These are phyloP conservation scores for Mycena sp. DNA, from an alignment of 1,284 basidiomycete genomes.

Conservation along the genomic window DNA sequence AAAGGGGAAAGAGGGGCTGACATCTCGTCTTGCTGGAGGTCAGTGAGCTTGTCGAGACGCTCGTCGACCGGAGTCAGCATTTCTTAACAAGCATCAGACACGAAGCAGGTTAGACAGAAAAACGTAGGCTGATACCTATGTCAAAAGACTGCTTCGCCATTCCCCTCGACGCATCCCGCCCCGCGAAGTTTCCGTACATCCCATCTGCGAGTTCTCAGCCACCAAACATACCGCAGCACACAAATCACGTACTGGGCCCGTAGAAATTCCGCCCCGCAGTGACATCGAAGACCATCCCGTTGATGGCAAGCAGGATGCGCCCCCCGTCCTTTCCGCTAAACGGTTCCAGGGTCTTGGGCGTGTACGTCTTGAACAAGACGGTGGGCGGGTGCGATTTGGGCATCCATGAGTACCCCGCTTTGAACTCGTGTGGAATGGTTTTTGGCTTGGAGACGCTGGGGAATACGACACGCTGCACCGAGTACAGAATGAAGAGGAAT, in stretches of 20 bases:
- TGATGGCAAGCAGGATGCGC: slow-evolving; percentile 88
- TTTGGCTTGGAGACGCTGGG: slow-evolving; percentile 63
- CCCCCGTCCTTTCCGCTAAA: slow-evolving; percentile 76
- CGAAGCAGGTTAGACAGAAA: background rate
- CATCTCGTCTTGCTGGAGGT: slow-evolving; percentile 86
- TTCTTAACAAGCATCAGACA: slow-evolving; percentile 58
- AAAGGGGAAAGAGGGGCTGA: slow-evolving; percentile 52
- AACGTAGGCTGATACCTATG: slow-evolving; percentile 63
- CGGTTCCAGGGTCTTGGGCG: slow-evolving; percentile 73
- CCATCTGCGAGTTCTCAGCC: slow-evolving; percentile 64
- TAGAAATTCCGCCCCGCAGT: slow-evolving; percentile 90
- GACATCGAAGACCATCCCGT: slow-evolving; percentile 91
- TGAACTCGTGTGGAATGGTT: slow-evolving; percentile 73
- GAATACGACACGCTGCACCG: slow-evolving; percentile 77
- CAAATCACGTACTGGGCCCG: slow-evolving; percentile 78
- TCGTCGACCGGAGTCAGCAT: slow-evolving; percentile 91
- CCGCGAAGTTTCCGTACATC: slow-evolving; percentile 97
- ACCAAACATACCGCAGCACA: background rate
- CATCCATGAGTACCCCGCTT: slow-evolving; percentile 87
- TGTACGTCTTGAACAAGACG: slow-evolving; percentile 80
- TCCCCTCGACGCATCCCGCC: slow-evolving; percentile 91
- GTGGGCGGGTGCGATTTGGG: slow-evolving; percentile 82
- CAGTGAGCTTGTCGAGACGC: slow-evolving; percentile 84
- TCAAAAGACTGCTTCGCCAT: slow-evolving; percentile 99
- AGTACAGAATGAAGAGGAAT: slow-evolving; percentile 81